phyloP scores from a whole-genome alignment of 768 basidiomycete genomes.

The Suillus subluteus region DNA sequence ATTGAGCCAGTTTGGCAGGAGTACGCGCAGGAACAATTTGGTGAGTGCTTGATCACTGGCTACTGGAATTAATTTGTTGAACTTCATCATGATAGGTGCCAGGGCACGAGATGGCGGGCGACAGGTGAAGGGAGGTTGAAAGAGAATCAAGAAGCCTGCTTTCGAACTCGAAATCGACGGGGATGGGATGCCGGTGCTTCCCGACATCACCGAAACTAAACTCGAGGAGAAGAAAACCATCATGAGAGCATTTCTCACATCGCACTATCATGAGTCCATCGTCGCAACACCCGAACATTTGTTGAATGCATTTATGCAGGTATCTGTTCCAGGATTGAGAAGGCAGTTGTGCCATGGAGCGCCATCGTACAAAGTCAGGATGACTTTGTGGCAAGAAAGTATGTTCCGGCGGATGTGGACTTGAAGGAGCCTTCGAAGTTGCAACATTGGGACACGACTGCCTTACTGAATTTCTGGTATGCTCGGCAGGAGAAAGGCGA shows the following conservation, averaged over 20 bases:
- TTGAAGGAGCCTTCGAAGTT: too few species aligned
- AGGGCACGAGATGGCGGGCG: not conserved
- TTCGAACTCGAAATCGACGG: not conserved
- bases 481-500: not conserved
- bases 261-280: too few species aligned
- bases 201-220: not conserved
- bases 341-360: too few species aligned
- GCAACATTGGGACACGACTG: too few species aligned
- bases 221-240: not conserved
- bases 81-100: not conserved
- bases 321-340: too few species aligned
- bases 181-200: not conserved
- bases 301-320: too few species aligned
- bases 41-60: not conserved
- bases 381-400: too few species aligned
- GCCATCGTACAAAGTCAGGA: too few species aligned
- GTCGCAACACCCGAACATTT: too few species aligned
- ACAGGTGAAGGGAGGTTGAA: not conserved
- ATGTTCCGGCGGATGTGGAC: too few species aligned
- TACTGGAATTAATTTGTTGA: not conserved
- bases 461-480: too few species aligned
- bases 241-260: not conserved
- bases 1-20: not conserved
- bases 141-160: not conserved
- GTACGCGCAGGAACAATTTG: not conserved